phyloP scores from a whole-genome alignment of 352 stramenopile species.

The Pythium apleroticum region DNA sequence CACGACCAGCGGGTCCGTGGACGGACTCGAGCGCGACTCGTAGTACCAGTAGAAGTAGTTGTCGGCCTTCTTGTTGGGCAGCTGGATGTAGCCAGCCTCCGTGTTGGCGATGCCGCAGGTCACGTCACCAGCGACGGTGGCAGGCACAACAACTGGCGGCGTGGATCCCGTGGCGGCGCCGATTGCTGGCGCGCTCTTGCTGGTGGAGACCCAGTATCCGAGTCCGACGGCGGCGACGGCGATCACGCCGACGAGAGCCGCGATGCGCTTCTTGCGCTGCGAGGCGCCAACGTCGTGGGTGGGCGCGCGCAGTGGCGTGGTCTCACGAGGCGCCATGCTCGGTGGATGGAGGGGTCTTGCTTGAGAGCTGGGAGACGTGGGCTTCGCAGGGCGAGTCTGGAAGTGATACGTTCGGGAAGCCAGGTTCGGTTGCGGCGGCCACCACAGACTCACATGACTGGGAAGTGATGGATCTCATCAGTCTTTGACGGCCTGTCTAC shows the following conservation, averaged over 20 bases:
- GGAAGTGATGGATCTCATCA: too few species aligned
- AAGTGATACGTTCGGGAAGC: too few species aligned
- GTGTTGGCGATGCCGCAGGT: conserved; percentile 44
- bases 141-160: neutral
- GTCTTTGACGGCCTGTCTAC: neutral
- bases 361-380: too few species aligned
- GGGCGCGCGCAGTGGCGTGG: conserved; percentile 22
- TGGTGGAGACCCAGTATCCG: conserved; percentile 15
- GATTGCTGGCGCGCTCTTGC: neutral
- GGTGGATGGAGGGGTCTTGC: too few species aligned
- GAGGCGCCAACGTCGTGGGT: neutral
- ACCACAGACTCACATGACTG: too few species aligned
- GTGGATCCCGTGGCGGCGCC: neutral
- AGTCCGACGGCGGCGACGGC: conserved; percentile 19
- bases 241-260: conserved; percentile 16
- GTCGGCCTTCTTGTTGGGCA: conserved; percentile 66
- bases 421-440: too few species aligned
- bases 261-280: conserved; percentile 23
- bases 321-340: conserved; percentile 16
- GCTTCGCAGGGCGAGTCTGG: too few species aligned
- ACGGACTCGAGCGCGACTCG: conserved; percentile 46
- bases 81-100: conserved; percentile 56
- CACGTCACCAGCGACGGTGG: neutral
- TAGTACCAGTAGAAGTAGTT: conserved; percentile 83
- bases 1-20: conserved; percentile 58